Evolutionary conservation across 2,329 filamentous ascomycete genomes (phyloP).

Genomic region (Alternaria sp.): DNA sequence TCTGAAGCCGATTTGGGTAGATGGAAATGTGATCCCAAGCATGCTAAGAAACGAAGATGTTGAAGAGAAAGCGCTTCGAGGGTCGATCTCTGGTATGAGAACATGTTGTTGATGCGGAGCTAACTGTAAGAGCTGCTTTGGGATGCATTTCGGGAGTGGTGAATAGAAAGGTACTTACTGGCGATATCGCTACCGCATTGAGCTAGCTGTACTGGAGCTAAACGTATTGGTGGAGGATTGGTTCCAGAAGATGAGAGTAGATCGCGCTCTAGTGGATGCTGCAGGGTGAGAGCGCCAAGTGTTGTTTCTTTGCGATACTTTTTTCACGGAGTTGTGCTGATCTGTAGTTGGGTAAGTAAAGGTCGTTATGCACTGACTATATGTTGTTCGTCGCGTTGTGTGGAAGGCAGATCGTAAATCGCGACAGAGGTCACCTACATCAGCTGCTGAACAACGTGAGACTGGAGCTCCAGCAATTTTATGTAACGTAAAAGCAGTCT

Average conservation of each 20-base stretch:
- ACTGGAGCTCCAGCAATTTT: background rate
- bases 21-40: background rate
- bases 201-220: constrained; percentile 3
- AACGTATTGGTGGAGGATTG: background rate
- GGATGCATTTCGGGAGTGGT: background rate
- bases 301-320: background rate
- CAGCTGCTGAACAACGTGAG: background rate
- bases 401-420: constrained; percentile 2
- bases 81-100: background rate
- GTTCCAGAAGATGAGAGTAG: background rate
- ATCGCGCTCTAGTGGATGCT: background rate
- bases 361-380: background rate
- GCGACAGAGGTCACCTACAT: constrained; percentile 7
- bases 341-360: constrained; percentile 13
- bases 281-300: background rate
- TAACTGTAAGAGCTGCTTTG: background rate
- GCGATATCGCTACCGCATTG: constrained; percentile 19
- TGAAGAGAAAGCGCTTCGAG: background rate
- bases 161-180: constrained; percentile 10
- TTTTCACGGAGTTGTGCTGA: background rate
- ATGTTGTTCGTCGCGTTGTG: constrained; percentile 11
- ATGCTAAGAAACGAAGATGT: background rate
- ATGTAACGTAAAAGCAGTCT: background rate
- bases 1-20: background rate
- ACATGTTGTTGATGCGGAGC: background rate